phyloP scores from a whole-genome alignment of 2,329 filamentous ascomycete species.

The Balansia obtecta region DNA sequence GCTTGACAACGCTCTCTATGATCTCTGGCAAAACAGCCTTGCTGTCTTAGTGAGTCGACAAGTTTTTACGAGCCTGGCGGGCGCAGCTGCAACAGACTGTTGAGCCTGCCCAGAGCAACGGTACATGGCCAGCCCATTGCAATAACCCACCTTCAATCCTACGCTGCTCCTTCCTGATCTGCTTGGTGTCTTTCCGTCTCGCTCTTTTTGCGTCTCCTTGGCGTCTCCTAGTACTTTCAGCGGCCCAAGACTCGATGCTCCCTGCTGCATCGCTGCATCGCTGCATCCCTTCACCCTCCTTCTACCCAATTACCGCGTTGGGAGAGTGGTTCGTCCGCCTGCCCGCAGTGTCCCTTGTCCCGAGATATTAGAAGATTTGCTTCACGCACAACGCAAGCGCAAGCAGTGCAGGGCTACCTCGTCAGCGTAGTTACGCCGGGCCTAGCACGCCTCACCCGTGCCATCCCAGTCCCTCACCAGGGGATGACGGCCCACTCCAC shows the following conservation, averaged over 20 bases:
- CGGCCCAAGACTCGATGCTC: no score
- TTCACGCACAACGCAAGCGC: slow-evolving; percentile 17
- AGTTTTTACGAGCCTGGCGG: neutral
- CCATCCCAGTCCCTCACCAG: slow-evolving; percentile 32
- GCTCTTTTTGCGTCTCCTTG: neutral
- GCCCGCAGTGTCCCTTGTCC: neutral
- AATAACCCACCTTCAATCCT: slow-evolving; percentile 23
- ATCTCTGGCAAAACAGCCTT: neutral
- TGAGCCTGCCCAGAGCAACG: slow-evolving; percentile 1
- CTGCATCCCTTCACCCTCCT: neutral
- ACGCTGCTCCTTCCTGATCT: slow-evolving; percentile 19
- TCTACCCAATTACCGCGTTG: neutral
- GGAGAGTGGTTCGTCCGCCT: no score
- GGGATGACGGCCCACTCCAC: slow-evolving; percentile 20
- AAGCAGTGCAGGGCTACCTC: slow-evolving; percentile 20
- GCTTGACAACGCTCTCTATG: neutral
- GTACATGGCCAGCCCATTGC: slow-evolving; percentile 19
- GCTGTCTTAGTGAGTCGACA: neutral
- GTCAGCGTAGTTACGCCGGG: slow-evolving; percentile 28
- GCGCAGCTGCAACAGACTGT: neutral
- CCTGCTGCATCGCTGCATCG: neutral
- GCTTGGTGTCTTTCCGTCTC: slow-evolving; percentile 3
- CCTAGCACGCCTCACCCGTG: slow-evolving; percentile 36
- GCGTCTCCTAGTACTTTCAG: neutral
- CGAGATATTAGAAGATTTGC: slow-evolving; percentile 6